Evolutionary conservation across 2,329 filamentous ascomycete genomes (phyloP).

Genomic region (Ilyonectria mors-panacis): DNA sequence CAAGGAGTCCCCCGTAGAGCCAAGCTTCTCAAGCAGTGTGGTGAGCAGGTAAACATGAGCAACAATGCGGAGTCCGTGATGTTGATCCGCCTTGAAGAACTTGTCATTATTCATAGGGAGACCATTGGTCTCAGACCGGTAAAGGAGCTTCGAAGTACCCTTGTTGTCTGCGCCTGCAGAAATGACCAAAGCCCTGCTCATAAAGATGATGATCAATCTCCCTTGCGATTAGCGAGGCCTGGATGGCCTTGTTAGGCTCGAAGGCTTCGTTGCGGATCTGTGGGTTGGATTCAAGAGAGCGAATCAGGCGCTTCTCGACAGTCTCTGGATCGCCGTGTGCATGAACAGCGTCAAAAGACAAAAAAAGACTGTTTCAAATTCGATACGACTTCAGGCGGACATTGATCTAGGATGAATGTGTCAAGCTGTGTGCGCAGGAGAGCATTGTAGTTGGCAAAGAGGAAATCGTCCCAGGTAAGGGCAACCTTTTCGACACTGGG

Average conservation of each 20-base stretch:
- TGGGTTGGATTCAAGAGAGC: conserved; percentile 70
- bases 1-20: conserved; percentile 36
- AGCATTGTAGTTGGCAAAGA: conserved; percentile 92
- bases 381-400: conserved; percentile 67
- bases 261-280: conserved; percentile 71
- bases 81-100: conserved; percentile 70
- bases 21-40: conserved; percentile 76
- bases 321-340: conserved; percentile 70
- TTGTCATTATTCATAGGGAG: conserved; percentile 59
- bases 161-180: conserved; percentile 44
- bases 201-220: conserved; percentile 71
- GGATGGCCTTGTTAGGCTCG: conserved; percentile 80
- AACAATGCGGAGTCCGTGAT: conserved; percentile 77
- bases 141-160: conserved; percentile 48
- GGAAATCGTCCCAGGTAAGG: conserved; percentile 85
- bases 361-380: conserved; percentile 70
- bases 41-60: conserved; percentile 77
- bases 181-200: conserved; percentile 68
- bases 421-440: conserved; percentile 86
- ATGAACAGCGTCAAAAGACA: conserved; percentile 75
- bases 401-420: conserved; percentile 72
- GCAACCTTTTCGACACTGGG: conserved; percentile 83
- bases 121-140: conserved; percentile 41
- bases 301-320: conserved; percentile 72
- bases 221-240: conserved; percentile 80